A percentile compares a stretch with the other conserved stretches of the same genome.
Conservation (phyloP, 1,139 yeast species). For the Taphrina betulina region DNA sequence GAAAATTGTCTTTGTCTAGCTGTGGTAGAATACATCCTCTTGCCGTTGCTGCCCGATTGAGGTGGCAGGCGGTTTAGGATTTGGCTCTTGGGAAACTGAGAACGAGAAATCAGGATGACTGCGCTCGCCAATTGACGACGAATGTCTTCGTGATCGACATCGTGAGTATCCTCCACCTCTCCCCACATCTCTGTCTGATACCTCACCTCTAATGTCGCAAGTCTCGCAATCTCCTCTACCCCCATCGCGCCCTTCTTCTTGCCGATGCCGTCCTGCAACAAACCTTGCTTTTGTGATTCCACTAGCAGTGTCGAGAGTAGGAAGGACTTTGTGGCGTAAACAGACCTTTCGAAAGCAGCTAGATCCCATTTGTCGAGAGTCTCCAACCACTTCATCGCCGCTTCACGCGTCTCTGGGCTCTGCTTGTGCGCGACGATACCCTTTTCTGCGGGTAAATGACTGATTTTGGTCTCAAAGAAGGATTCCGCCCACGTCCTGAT, state of each 20-base stretch:
- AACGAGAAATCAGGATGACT: constrained; percentile 21
- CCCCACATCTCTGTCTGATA: constrained; percentile 93
- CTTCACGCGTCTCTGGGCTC: constrained; percentile 56
- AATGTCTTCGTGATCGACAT: constrained; percentile 87
- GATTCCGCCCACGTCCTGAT: constrained; percentile 66
- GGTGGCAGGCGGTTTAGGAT: neutral
- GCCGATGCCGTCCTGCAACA: neutral
- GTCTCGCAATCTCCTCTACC: constrained; percentile 70
- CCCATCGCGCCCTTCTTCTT: constrained; percentile 41
- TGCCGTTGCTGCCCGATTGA: neutral
- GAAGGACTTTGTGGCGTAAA: constrained; percentile 79
- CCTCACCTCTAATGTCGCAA: constrained; percentile 77
- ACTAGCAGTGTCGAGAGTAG: constrained; percentile 57
- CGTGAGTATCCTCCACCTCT: constrained; percentile 97
- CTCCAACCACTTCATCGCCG: constrained; percentile 66
- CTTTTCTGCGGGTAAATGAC: constrained; percentile 69
- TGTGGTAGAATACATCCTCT: neutral
- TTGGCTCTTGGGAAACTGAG: constrained; percentile 2
- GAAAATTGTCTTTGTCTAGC: neutral
- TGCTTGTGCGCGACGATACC: constrained; percentile 82
- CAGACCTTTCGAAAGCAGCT: constrained; percentile 85
- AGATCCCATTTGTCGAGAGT: constrained; percentile 69
- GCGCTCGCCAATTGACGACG: constrained; percentile 74
- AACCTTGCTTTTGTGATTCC: constrained; percentile 31
- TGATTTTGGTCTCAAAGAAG: constrained; percentile 57